These are phyloP conservation scores for Sordaria brevicollis DNA, from an alignment of 495 filamentous ascomycete species.

Conservation along the genomic window DNA sequence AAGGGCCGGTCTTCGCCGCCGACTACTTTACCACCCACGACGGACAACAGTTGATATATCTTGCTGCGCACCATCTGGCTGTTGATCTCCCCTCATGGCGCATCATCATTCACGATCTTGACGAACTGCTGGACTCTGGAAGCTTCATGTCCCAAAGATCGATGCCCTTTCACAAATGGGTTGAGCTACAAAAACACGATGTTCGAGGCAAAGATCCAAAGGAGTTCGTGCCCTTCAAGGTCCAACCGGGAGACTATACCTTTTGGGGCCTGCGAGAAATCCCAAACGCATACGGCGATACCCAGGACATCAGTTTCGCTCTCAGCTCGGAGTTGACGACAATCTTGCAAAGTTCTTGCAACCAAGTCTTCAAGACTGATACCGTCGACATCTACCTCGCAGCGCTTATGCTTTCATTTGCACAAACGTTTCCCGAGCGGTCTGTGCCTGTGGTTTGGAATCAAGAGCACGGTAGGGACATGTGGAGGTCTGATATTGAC, in stretches of 20 bases:
- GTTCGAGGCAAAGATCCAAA: constrained; percentile 15
- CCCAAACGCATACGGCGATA: constrained; percentile 36
- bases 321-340: constrained; percentile 33
- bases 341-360: constrained; percentile 31
- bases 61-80: constrained; percentile 58
- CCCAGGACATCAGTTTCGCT: constrained; percentile 27
- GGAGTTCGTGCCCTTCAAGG: constrained; percentile 18
- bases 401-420: constrained; percentile 38
- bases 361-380: constrained; percentile 36
- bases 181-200: constrained; percentile 28
- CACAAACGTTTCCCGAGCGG: constrained; percentile 41
- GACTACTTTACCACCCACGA: constrained; percentile 43
- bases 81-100: constrained; percentile 65
- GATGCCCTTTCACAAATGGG: constrained; percentile 58
- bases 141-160: constrained; percentile 26
- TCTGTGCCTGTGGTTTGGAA: constrained; percentile 43
- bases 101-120: constrained; percentile 56
- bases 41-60: constrained; percentile 43
- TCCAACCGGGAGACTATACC: constrained; percentile 25
- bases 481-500: constrained; percentile 24
- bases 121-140: constrained; percentile 47
- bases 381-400: constrained; percentile 38
- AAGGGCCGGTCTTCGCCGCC: constrained; percentile 36
- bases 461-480: constrained; percentile 36
- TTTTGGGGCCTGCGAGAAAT: constrained; percentile 39